Evolutionary conservation across 345 rosid genomes (phyloP), one percentile per base, ranked within the genome.

Genomic region (Ricinus communis): DNA sequence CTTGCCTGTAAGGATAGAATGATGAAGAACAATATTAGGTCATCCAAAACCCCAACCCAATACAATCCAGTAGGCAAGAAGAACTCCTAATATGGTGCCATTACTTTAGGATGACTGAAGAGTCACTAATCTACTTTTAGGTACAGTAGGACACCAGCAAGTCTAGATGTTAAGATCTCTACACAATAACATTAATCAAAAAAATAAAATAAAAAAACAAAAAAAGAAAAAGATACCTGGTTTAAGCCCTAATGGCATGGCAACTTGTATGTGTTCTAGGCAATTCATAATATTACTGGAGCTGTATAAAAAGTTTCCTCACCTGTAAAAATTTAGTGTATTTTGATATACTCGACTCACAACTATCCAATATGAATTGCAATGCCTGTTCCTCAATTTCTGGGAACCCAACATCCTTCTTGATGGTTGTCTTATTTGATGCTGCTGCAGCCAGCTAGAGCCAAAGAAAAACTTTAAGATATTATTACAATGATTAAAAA

Each of bases 381-480:
- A 91, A 62, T 46, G 96, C 92, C 60, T 79, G 67, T 80, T 95
- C 97, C 77, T 91, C 96, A 12, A 95, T 80, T 74, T 88, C 90
- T 0, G 91, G 89, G 79, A 83, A 91, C 49, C 77, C 82, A 63
- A 80, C 61, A 76, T 87, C 88, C 68, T 88, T 91, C 66, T 84
- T 87, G 6, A 79, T 62, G 50, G 80, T 74, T 72, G 82, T 78
- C 73, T 87, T 86, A 69, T 88, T 88, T 28, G 99, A 90, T 69
- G 97, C 96, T 19, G 97, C 91, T 53, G 93, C 85, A n/a, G 96
- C 97, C 90, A 95, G 84, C 99, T 90, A 85, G 70, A 81, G 67
- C 46, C 38, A 33, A 36, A 33, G 11, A 74, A 74, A 69, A 69
- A 33, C 16, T 22, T 68, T 40, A 31, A 64, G 73, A 74, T n/a